phyloP scores from a whole-genome alignment of 345 rosid genomes.

The Aquilaria yunnanensis region DNA sequence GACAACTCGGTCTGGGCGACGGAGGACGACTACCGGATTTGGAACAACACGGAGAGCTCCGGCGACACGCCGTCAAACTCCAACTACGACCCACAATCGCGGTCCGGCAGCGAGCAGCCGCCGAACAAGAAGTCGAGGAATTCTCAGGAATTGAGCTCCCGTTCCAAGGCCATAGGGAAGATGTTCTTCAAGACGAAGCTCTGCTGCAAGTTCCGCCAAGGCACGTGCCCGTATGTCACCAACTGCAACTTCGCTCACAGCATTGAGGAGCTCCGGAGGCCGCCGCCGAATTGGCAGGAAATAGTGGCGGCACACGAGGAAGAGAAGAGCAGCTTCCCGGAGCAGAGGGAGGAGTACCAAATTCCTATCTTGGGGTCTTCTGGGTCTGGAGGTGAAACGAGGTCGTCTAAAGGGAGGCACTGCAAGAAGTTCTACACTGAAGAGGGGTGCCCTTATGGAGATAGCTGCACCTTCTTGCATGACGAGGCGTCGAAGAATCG shows the following conservation, averaged over 20 bases:
- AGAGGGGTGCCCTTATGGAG: constrained; percentile 98
- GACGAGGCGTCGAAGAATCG: constrained; percentile 92
- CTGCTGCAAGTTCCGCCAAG: constrained; percentile 68
- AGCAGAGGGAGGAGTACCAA: constrained; percentile 73
- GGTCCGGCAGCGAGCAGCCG: constrained; percentile 42
- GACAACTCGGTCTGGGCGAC: constrained; percentile 78
- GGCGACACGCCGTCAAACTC: constrained; percentile 38
- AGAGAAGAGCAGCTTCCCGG: constrained; percentile 24
- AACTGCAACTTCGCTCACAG: constrained; percentile 88
- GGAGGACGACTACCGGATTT: constrained; percentile 79
- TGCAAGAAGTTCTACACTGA: constrained; percentile 95
- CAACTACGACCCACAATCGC: constrained; percentile 38
- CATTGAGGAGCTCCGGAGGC: constrained; percentile 83
- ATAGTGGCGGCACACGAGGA: constrained; percentile 67
- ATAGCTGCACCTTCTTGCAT: constrained; percentile 79
- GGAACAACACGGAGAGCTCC: constrained; percentile 36
- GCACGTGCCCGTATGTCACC: constrained; percentile 66
- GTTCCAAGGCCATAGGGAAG: constrained; percentile 60
- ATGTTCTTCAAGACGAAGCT: constrained; percentile 85
- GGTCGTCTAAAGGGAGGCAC: constrained; percentile 83
- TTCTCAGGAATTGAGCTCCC: constrained; percentile 42
- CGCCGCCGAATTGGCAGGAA: constrained; percentile 74
- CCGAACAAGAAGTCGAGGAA: constrained; percentile 56
- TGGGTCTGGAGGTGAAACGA: constrained; percentile 38
- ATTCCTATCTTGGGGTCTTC: constrained; percentile 59